phyloP scores from a whole-genome alignment of 2,329 filamentous ascomycete genomes.

The Pyricularia pennisetigena region DNA sequence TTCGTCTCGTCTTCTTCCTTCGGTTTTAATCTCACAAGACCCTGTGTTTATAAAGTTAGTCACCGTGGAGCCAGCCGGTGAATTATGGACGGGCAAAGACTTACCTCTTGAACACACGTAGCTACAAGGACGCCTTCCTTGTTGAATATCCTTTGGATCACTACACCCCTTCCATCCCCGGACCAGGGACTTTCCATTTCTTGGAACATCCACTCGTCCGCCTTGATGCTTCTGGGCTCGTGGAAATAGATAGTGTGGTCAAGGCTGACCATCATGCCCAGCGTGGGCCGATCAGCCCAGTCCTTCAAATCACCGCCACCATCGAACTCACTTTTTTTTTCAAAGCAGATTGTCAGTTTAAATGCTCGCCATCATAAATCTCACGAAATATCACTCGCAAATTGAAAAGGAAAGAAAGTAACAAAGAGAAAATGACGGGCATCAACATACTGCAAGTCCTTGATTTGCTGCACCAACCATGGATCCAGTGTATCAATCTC shows the following conservation, averaged over 20 bases:
- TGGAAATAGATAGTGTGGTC: constrained; percentile 68
- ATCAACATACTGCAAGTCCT: constrained; percentile 20
- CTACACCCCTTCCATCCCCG: constrained; percentile 66
- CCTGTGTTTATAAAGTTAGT: not conserved
- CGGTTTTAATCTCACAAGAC: constrained; percentile 13
- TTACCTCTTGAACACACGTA: constrained; percentile 65
- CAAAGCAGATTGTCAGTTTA: not conserved
- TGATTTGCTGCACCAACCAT: constrained; percentile 26
- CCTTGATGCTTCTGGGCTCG: constrained; percentile 45
- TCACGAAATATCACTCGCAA: not conserved
- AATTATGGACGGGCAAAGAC: not conserved
- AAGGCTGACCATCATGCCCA: constrained; percentile 80
- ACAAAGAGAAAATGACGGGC: too few relatives aligned
- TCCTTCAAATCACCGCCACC: constrained; percentile 1
- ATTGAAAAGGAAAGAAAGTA: not conserved
- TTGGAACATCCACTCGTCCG: constrained; percentile 68
- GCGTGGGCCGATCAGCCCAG: constrained; percentile 10
- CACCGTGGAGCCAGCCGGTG: not conserved
- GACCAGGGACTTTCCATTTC: constrained; percentile 78
- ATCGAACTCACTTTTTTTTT: constrained; percentile 2
- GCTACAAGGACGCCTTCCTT: constrained; percentile 64
- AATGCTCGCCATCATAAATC: not conserved
- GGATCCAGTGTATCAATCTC: constrained; percentile 35
- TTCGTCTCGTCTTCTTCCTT: not conserved
- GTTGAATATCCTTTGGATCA: constrained; percentile 64